A percentile compares a stretch with the other conserved stretches of the same genome.
These are phyloP conservation scores for Aphanomyces astaci DNA, from an alignment of 352 stramenopile species.

Conservation along the genomic window DNA sequence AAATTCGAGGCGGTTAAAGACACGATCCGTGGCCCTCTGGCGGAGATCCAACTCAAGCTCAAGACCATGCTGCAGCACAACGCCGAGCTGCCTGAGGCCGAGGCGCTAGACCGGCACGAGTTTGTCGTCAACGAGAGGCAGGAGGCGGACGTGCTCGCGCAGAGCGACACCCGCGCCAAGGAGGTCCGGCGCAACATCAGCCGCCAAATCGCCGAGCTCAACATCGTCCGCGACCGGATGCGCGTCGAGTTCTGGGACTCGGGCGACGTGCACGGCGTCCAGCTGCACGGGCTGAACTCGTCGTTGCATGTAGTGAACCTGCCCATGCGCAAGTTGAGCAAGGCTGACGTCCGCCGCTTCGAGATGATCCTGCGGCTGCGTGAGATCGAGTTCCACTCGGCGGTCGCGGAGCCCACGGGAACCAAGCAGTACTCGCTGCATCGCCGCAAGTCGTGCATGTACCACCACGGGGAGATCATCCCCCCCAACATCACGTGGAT, in stretches of 20 bases:
- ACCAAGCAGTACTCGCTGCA: not conserved
- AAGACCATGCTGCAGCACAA: slow-evolving; percentile 66
- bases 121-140: slow-evolving; percentile 86
- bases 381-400: slow-evolving; percentile 27
- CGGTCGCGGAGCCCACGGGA: slow-evolving; percentile 12
- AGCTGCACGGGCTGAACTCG: slow-evolving; percentile 42
- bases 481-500: slow-evolving; percentile 30
- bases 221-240: slow-evolving; percentile 78
- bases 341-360: slow-evolving; percentile 34
- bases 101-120: slow-evolving; percentile 73
- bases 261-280: slow-evolving; percentile 54
- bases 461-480: slow-evolving; percentile 19
- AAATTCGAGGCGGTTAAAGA: slow-evolving; percentile 64
- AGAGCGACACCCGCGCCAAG: slow-evolving; percentile 51
- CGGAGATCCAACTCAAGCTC: slow-evolving; percentile 57
- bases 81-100: slow-evolving; percentile 45
- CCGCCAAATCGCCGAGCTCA: slow-evolving; percentile 62
- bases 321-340: slow-evolving; percentile 50
- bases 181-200: slow-evolving; percentile 55
- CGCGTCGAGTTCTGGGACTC: slow-evolving; percentile 88
- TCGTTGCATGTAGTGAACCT: slow-evolving; percentile 65
- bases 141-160: slow-evolving; percentile 40
- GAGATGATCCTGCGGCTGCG: slow-evolving; percentile 26
- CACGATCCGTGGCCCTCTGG: slow-evolving; percentile 48
- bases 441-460: not conserved